Evolutionary conservation across 1,284 basidiomycete species (phyloP), one percentile per base, ranked within the genome.

Genomic region (Austroboletus rostrupii): DNA sequence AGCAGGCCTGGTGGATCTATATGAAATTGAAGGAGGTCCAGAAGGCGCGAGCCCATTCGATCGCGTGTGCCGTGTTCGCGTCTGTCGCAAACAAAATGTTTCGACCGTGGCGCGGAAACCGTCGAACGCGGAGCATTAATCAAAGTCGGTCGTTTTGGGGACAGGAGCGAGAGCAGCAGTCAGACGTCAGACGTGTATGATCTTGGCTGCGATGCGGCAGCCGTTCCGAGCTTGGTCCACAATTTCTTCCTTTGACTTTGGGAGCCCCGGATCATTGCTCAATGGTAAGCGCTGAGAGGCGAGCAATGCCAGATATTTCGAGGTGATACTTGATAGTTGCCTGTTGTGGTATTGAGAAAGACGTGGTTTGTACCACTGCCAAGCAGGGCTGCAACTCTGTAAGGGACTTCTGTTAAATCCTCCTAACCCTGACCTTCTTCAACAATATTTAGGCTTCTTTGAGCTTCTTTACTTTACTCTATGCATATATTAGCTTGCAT

Each of bases 281-380:
- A 26, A 39, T 35, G 12, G 21, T 14, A 49, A 28, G 17, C n/a
- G 43, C 13, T 43, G 49, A 14, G 50, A 45, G 8, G 16, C 11
- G 31, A 53, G 46, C 23, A 31, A 11, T 0, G 58, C 49, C 14
- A 65, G 60, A 43, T 53, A 62, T 45, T 11, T 52, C 42, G 48
- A 65, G 58, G 41, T 62, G 60, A 26, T 37, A 31, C 39, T 61
- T 49, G 51, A 65, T 63, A 2, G 26, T 53, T 33, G 56, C 59
- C 46, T 63, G 62, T 45, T 35, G 52, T 43, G 40, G n/a, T n/a
- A n/a, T n/a, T n/a, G n/a, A n/a, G n/a, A n/a, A n/a, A n/a, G n/a
- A n/a, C n/a, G n/a, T n/a, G n/a, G n/a, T n/a, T n/a, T n/a, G n/a
- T n/a, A n/a, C n/a, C n/a, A n/a, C n/a, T n/a, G n/a, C n/a, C n/a